Evolutionary conservation across 371 early-diverging fungal genomes (phyloP), one percentile per base, ranked within the genome.

Genomic region (Rhizopus arrhizus): DNA sequence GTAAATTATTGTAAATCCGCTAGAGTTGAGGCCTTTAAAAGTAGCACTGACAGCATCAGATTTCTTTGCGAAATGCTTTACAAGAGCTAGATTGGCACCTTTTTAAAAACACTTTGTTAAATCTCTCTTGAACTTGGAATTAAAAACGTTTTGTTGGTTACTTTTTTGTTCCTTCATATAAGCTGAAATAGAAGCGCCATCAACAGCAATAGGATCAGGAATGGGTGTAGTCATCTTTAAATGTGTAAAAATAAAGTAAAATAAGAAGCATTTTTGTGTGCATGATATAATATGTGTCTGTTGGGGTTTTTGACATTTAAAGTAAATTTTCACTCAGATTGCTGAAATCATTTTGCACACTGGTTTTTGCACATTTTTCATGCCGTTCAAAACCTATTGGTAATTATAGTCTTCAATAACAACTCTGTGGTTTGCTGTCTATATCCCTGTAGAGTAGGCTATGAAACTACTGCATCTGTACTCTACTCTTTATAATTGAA

Each of bases 111-210:
- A 53, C 8, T 49, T 22, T 9, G 58, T 16, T 28, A 48, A 4
- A 36, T 43, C 15, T 55, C 9, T 45, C 35, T 47, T 5, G 11
- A 13, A 43, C 12, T 6, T 22, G 12, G 29, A n/a, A 51, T 15
- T 5, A 43, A 13, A 43, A 43, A 13, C 8, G n/a, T 43, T 43
- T 13, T 13, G 10, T 53, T 36, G 28, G 46, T 52, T 57, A 73
- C 72, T 66, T 53, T 64, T 16, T 63, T 77, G 73, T 2, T 61
- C 77, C 15, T 69, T 71, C 77, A 77, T 77, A 54, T 73, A 73
- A 29, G 73, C 72, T 5, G 69, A 48, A 57, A 77, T 73, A 43
- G 73, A 62, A 2, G 64, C 70, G 58, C 67, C 64, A 48, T 65
- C 67, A 15, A 69, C 67, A 28, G 69, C 72, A 51, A 77, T 71